Conservation (phyloP, 805 yeast genomes). For the Metschnikowia bowlesiae region DNA sequence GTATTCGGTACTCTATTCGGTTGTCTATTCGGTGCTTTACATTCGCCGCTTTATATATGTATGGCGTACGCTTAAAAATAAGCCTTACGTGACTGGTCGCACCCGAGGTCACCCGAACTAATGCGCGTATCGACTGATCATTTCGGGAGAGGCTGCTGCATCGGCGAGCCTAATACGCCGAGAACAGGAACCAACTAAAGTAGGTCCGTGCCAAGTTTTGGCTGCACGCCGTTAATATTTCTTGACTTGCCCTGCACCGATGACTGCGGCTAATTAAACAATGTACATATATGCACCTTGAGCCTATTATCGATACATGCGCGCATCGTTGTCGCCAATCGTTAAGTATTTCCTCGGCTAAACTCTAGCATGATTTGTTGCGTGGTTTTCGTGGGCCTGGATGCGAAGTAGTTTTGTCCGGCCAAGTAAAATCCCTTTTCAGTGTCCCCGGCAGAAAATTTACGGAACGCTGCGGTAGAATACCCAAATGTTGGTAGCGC, state of each 20-base stretch:
- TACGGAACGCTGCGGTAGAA: slow-evolving; percentile 30
- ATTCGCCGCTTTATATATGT: neutral
- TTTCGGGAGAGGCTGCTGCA: neutral
- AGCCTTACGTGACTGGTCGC: neutral
- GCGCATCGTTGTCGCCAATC: neutral
- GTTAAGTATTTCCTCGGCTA: neutral
- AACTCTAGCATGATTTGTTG: slow-evolving; percentile 26
- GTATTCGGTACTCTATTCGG: neutral
- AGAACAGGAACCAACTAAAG: neutral
- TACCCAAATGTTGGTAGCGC: slow-evolving; percentile 35
- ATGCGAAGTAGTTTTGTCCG: slow-evolving; percentile 29
- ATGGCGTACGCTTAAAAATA: neutral
- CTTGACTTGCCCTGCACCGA: neutral
- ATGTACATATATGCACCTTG: neutral
- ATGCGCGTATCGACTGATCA: slow-evolving; percentile 1
- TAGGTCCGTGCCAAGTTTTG: neutral
- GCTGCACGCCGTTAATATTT: neutral
- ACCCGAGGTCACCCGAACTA: neutral
- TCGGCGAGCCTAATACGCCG: neutral
- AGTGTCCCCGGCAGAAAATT: slow-evolving; percentile 13
- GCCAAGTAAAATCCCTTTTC: slow-evolving; percentile 32
- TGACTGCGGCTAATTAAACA: neutral
- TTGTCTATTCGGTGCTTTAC: too few species aligned
- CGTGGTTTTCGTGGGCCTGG: slow-evolving; percentile 15
- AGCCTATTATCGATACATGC: neutral